These are phyloP conservation scores for Tricholoma sp. DNA, from an alignment of 768 basidiomycete genomes.

Conservation along the genomic window DNA sequence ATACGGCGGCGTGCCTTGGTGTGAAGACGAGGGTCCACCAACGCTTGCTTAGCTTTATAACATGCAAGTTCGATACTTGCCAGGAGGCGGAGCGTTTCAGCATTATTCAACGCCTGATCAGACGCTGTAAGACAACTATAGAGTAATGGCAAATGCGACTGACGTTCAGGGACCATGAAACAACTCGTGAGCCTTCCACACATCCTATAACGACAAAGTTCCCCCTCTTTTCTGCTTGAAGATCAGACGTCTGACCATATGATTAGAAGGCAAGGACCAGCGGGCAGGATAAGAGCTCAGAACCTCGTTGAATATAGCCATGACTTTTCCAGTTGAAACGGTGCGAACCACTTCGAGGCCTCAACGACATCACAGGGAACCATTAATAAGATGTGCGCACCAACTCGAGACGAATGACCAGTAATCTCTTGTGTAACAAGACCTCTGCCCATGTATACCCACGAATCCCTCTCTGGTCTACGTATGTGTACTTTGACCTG, in stretches of 20 bases:
- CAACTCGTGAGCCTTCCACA: conserved; percentile 65
- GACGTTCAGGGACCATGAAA: conserved; percentile 86
- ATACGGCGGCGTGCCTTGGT: conserved; percentile 64
- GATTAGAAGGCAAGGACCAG: not conserved
- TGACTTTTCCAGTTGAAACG: conserved; percentile 58
- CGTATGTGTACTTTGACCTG: conserved; percentile 84
- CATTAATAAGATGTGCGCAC: conserved; percentile 36
- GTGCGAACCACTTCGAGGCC: conserved; percentile 53
- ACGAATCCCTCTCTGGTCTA: conserved; percentile 71
- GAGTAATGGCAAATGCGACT: conserved; percentile 20
- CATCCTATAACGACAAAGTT: conserved; percentile 84
- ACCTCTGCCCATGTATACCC: conserved; percentile 78
- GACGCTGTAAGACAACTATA: conserved; percentile 1
- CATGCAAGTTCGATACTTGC: conserved; percentile 85
- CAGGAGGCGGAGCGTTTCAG: conserved; percentile 76
- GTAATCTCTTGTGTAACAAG: conserved; percentile 68
- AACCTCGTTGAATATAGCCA: conserved; percentile 70
- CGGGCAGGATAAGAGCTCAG: conserved; percentile 12
- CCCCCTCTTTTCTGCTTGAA: conserved; percentile 84
- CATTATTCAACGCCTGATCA: conserved; percentile 69
- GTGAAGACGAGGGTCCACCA: conserved; percentile 64
- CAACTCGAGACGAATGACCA: conserved; percentile 77
- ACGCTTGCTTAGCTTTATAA: conserved; percentile 66
- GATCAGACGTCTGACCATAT: conserved; percentile 47
- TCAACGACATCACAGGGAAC: not conserved